Evolutionary conservation across 169 alveolate species (phyloP), one percentile per base, ranked within the genome.

Genomic region (Blepharisma undulans): DNA sequence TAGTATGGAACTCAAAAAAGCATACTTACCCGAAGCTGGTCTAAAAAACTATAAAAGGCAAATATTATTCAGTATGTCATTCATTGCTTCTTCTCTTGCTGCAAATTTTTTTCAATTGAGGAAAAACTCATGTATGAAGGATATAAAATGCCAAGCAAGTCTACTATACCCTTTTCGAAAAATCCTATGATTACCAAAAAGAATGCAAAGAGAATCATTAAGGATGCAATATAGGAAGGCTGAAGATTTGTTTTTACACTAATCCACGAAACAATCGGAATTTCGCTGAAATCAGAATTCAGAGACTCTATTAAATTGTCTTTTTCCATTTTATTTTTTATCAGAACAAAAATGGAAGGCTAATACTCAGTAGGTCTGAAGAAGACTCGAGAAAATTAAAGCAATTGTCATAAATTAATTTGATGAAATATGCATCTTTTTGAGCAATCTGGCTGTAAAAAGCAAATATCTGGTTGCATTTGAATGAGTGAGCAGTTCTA

Each of bases 21-120:
- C 72, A 98, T 95, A 90, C 95, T 91, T 22, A 94, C 98, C 18
- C 95, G 94, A 81, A 97, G 96, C 74, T 95, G 91, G 92, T 98
- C 99, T 48, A 96, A 84, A 76, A 97, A 91, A 81, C 93, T 93
- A 90, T 97, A 97, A 74, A 94, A 72, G 3, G 98, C 98, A 93
- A 95, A 97, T 10, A 97, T 98, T 4, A 96, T 98, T 99, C 99
- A 98, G 91, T 98, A 98, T 33, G 99, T 97, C 74, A 98, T 95
- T 99, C 99, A 98, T 84, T 96, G 95, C 88, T 97, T 97, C 88
- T 98, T 98, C 92, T 97, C 99, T 71, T 90, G 95, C 12, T 84
- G 88, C 2, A 94, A 93, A 7, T 93, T 96, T 25, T 96, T 92
- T 74, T 97, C 98, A 14, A 97, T 92, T 2, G 99, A 99, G 84